These are phyloP conservation scores for Penicillium sp. DNA, from an alignment of 2,329 filamentous ascomycete species.

Conservation along the genomic window DNA sequence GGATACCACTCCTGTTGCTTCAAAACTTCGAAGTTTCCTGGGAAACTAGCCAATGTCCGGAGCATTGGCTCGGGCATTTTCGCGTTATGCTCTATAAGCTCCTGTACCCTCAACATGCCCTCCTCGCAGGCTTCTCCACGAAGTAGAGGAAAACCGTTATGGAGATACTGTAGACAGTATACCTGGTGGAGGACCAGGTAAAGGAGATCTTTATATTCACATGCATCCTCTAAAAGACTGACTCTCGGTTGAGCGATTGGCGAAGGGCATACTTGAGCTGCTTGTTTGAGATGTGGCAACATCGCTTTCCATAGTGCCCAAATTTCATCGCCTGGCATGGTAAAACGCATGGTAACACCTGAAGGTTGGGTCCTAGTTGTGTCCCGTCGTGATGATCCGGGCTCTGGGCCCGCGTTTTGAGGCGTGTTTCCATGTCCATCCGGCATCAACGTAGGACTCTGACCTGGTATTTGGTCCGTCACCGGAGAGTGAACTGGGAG, in stretches of 20 bases:
- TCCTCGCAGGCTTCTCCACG: conserved; percentile 33
- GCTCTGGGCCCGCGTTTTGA: background rate
- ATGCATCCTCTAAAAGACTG: conserved; percentile 55
- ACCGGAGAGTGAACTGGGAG: background rate
- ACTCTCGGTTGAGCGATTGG: conserved; percentile 43
- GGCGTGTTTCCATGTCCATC: background rate
- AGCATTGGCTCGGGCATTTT: background rate
- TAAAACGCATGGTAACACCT: background rate
- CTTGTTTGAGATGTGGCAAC: background rate
- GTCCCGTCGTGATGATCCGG: background rate
- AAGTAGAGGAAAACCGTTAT: conserved; percentile 32
- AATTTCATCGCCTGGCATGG: background rate
- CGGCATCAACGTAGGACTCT: background rate
- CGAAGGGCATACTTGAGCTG: background rate
- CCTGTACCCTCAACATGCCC: conserved; percentile 25
- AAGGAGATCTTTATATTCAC: conserved; percentile 52
- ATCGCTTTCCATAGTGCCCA: conserved; percentile 11
- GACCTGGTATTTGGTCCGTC: background rate
- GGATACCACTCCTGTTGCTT: conserved; percentile 32
- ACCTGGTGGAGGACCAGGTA: conserved; percentile 63
- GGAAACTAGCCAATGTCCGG: conserved; percentile 37
- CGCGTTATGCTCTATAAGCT: conserved; percentile 45
- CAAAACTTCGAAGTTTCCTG: conserved; percentile 24
- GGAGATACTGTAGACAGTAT: conserved; percentile 54
- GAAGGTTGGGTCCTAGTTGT: background rate